phyloP scores from a whole-genome alignment of 2,329 filamentous ascomycete genomes.

The Hypoxylon rubiginosum region DNA sequence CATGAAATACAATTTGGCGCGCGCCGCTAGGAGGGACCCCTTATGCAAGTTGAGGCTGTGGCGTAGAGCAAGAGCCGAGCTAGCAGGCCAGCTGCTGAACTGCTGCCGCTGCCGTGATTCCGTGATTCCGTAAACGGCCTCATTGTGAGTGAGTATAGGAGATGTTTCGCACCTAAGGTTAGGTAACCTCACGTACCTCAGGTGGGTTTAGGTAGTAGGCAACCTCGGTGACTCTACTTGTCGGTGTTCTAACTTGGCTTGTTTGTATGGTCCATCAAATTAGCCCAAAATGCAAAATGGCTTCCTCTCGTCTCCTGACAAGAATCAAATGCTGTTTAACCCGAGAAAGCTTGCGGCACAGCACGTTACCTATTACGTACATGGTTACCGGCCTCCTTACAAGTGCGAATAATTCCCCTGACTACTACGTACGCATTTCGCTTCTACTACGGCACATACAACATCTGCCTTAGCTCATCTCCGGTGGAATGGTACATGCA shows the following conservation, averaged over 20 bases:
- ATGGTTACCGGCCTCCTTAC: not conserved
- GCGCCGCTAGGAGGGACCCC: conserved; percentile 28
- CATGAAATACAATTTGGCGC: conserved; percentile 29
- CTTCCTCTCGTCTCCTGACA: conserved; percentile 21
- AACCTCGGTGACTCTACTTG: not conserved
- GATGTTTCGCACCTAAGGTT: not conserved
- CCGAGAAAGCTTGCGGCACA: conserved; percentile 13
- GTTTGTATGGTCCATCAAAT: conserved; percentile 27
- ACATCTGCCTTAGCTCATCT: not conserved
- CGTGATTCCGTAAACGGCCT: no score
- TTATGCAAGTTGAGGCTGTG: conserved; percentile 30
- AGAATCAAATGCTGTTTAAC: conserved; percentile 22
- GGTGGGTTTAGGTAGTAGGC: not conserved
- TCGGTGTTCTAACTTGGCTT: conserved; percentile 5
- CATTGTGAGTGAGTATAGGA: not conserved
- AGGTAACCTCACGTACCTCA: not conserved
- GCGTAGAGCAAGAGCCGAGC: conserved; percentile 13
- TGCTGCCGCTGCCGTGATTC: conserved; percentile 29
- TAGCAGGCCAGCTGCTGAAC: conserved; percentile 11
- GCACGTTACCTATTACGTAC: conserved; percentile 6
- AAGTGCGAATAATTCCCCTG: not conserved
- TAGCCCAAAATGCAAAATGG: conserved; percentile 28
- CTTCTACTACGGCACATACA: not conserved
- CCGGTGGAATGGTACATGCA: not conserved
- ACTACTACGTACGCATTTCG: not conserved